Base-by-base conservation (phyloP, 2,329 filamentous ascomycete species). In the Colletotrichum limetticola region DNA sequence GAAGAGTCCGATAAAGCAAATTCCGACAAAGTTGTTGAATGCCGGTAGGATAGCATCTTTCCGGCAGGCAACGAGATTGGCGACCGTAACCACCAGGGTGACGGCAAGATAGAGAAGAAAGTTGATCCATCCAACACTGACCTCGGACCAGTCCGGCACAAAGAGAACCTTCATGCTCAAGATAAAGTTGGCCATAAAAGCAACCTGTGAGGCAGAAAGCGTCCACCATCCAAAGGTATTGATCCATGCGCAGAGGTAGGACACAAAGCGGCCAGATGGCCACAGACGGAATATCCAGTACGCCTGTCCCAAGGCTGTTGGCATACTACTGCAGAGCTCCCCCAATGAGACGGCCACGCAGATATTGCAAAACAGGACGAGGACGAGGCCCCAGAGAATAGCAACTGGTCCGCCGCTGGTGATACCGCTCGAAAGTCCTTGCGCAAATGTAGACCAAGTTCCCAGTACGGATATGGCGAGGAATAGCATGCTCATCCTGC, bases 201-300 rank as follows among this genome's bases (percentile, higher is more conserved):
- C 88, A 28, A 87, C 83, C 72, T 89, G 86, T 1, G 87, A 89
- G 0, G 88, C 89, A 0, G 86, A 86, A 70, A 91, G 78, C 0
- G 88, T 86, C 84, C 87, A 89, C 89, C 89, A 91, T 9, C 88
- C 88, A 72, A 90, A 90, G 0, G 86, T 89, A 78, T 90, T 90
- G 76, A 90, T 88, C 87, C 87, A 90, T 1, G 88, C 89, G 74
- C 87, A 89, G 80, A 90, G 84, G 76, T 90, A 91, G 1, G 86
- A 88, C 3, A 80, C 76, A 71, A 89, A 88, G 1, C 88, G 84
- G 1, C 88, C 89, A 0, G 16, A 76, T 76, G 63, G 59, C 67
- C 53, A 69, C n/a, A 88, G 79, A 9, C 83, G 81, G 69, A 84
- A 83, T 1, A 88, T 83, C 88, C 89, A 91, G 78, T 89, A 90